These are phyloP conservation scores for Sporobolus alterniflorus DNA, from an alignment of 202 grass and related monocot genomes.

Conservation along the genomic window DNA sequence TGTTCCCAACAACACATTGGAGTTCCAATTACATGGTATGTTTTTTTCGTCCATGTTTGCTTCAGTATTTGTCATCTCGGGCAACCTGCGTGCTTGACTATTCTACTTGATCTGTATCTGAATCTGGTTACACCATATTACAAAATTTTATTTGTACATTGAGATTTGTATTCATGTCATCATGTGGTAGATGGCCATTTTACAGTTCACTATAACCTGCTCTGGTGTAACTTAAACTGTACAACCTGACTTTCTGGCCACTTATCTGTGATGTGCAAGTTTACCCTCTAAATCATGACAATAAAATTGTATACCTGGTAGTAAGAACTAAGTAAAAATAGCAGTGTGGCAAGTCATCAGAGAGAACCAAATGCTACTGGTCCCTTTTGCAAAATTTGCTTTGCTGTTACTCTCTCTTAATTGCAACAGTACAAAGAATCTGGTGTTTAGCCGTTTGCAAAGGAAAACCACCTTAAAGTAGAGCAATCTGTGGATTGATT, in stretches of 20 bases:
- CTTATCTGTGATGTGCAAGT: background rate
- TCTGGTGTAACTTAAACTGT: background rate
- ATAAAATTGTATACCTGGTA: background rate
- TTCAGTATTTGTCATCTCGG: background rate
- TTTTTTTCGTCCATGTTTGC: background rate
- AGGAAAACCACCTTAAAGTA: conserved; percentile 13
- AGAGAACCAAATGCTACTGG: background rate
- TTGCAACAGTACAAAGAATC: background rate
- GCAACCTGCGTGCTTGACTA: background rate
- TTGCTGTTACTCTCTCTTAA: background rate
- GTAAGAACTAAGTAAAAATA: background rate
- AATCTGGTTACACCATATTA: conserved; percentile 1
- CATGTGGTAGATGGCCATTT: background rate
- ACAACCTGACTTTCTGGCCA: conserved; percentile 1
- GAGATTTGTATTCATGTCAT: background rate
- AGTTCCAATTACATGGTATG: conserved; percentile 95
- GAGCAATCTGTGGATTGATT: conserved; percentile 7
- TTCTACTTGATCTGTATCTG: conserved; percentile 20
- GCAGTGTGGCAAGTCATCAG: background rate
- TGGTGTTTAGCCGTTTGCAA: conserved; percentile 22
- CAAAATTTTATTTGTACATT: background rate
- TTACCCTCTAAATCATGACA: background rate
- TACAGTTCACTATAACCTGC: background rate
- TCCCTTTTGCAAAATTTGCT: background rate
- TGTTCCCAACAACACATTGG: conserved; percentile 87